Evolutionary conservation across 306 rosid genomes (phyloP).

Genomic region (Hylodesmum podocarpum): DNA sequence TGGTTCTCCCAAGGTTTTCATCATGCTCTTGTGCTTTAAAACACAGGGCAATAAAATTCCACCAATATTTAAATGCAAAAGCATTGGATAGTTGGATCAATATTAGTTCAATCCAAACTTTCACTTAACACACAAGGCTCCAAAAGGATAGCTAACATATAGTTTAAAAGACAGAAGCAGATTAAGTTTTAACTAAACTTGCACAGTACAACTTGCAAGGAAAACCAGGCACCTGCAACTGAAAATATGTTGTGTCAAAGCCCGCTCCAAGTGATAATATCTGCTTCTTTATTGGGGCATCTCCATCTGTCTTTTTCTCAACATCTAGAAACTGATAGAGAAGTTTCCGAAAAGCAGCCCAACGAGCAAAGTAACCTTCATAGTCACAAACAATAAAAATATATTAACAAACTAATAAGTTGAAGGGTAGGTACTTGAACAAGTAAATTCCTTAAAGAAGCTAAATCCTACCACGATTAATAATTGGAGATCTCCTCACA

Average conservation of each 20-base stretch:
- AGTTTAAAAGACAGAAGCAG: background rate
- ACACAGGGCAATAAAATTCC: background rate
- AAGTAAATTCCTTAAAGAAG: background rate
- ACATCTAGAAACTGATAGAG: constrained; percentile 79
- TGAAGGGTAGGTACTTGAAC: background rate
- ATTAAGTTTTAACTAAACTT: background rate
- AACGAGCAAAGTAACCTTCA: constrained; percentile 91
- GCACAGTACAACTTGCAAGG: constrained; percentile 31
- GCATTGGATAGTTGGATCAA: background rate
- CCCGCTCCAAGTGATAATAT: constrained; percentile 94
- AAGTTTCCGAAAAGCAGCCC: constrained; percentile 91
- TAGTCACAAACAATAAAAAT: constrained; percentile 10
- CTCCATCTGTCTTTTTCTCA: constrained; percentile 34
- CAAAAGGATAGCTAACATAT: constrained; percentile 4
- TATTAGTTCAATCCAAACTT: constrained; percentile 17
- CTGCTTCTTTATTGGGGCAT: constrained; percentile 33
- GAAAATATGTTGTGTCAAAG: constrained; percentile 91
- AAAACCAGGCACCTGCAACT: constrained; percentile 74
- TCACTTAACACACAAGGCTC: background rate
- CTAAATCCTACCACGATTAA: constrained; percentile 74
- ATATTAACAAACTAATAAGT: constrained; percentile 5
- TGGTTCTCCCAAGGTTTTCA: too few species aligned
- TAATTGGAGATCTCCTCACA: constrained; percentile 91
- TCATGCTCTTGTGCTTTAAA: too few species aligned
- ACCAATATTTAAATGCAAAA: background rate